Conservation (phyloP, 108 stramenopile species). For the Nannochloropsis gaditana region DNA sequence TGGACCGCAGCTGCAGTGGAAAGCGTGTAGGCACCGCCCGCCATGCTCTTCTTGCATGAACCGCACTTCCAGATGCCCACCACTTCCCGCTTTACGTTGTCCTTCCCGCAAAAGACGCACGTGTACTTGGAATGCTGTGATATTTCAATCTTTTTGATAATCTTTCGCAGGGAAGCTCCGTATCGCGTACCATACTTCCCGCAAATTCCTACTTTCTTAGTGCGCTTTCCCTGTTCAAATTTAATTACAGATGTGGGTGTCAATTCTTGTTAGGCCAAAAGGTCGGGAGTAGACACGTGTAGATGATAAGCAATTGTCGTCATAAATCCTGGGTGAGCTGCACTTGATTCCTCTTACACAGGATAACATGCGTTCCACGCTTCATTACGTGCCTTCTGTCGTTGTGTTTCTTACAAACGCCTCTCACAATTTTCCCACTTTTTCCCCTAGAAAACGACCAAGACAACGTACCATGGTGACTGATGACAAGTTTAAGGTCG, state of each 20-base stretch:
- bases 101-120: conserved; percentile 90
- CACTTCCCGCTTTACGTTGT: conserved; percentile 78
- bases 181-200: conserved; percentile 99
- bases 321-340: too few species aligned
- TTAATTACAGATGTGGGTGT: not conserved
- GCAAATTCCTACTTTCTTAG: conserved; percentile 99
- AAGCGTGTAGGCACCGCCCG: conserved; percentile 99
- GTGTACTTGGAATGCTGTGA: conserved; percentile 97
- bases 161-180: conserved; percentile 99
- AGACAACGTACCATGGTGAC: too few species aligned
- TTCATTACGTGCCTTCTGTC: too few species aligned
- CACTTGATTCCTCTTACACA: too few species aligned
- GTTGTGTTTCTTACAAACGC: too few species aligned
- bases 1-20: conserved; percentile 83
- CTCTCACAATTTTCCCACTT: too few species aligned
- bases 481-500: too few species aligned
- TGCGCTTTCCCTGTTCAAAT: conserved; percentile 82
- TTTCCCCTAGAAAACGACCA: too few species aligned
- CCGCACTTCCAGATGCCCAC: conserved; percentile 97
- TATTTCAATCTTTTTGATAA: conserved; percentile 98
- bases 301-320: too few species aligned
- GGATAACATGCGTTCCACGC: too few species aligned
- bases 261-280: too few species aligned
- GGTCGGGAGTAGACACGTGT: too few species aligned
- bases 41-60: conserved; percentile 85